phyloP scores from a whole-genome alignment of 1,139 yeast genomes.

The Kodamaea fungicola region DNA sequence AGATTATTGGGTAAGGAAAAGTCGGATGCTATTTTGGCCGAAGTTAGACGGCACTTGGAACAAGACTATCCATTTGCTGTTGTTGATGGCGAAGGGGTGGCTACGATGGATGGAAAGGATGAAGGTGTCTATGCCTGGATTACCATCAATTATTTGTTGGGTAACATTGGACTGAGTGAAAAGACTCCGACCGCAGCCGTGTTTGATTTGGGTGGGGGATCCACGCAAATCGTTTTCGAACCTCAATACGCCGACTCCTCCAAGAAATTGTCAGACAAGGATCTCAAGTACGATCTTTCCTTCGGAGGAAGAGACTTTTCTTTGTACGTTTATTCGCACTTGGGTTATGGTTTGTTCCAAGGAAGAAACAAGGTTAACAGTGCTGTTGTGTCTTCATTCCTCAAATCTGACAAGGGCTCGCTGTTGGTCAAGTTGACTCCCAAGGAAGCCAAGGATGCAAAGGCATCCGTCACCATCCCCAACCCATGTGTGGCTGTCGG shows the following conservation, averaged over 20 bases:
- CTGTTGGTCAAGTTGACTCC: constrained; percentile 27
- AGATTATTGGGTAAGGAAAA: constrained; percentile 79
- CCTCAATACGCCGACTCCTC: constrained; percentile 59
- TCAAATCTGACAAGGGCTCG: constrained; percentile 30
- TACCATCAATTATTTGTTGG: constrained; percentile 87
- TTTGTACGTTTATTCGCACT: constrained; percentile 92
- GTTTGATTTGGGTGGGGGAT: constrained; percentile 97
- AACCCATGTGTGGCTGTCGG: constrained; percentile 93
- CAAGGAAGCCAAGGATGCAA: constrained; percentile 34
- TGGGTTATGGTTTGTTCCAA: constrained; percentile 93
- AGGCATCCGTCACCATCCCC: constrained; percentile 39
- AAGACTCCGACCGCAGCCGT: constrained; percentile 89
- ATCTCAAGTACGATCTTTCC: constrained; percentile 74
- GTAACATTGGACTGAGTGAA: constrained; percentile 78
- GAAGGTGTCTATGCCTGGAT: constrained; percentile 99
- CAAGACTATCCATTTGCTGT: constrained; percentile 86
- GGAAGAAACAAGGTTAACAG: constrained; percentile 82
- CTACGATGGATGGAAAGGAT: constrained; percentile 93
- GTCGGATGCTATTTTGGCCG: constrained; percentile 63
- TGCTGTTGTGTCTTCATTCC: constrained; percentile 49
- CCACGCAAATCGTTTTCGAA: constrained; percentile 97
- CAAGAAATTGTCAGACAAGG: constrained; percentile 74
- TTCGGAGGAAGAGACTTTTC: constrained; percentile 80
- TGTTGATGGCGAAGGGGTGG: constrained; percentile 70
- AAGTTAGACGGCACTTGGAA: constrained; percentile 74